Conservation (phyloP, 192 early-diverging fungal species). For the Chytriomyces sp. region DNA sequence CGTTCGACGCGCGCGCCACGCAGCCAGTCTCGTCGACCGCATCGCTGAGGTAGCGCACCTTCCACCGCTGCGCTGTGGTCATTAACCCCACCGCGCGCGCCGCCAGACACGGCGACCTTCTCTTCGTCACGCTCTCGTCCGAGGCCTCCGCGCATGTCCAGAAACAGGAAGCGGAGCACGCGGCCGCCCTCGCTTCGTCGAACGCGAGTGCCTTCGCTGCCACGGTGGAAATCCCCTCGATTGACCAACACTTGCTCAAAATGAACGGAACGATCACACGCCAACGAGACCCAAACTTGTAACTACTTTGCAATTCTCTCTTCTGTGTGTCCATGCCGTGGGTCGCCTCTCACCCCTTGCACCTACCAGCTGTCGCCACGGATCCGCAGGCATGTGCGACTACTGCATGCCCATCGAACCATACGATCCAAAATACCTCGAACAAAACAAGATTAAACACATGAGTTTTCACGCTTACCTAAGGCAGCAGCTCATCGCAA, state of each 20-base stretch:
- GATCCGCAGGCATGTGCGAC: constrained; percentile 84
- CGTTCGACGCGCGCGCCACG: constrained; percentile 12
- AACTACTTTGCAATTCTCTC: constrained; percentile 36
- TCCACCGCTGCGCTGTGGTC: neutral
- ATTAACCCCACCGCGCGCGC: neutral
- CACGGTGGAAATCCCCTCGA: constrained; percentile 62
- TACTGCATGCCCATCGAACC: constrained; percentile 94
- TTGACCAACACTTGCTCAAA: constrained; percentile 82
- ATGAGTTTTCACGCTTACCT: constrained; percentile 95
- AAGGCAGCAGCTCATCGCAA: constrained; percentile 66
- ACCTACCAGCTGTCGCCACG: constrained; percentile 73
- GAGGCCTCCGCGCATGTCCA: constrained; percentile 7
- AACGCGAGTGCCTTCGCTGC: neutral
- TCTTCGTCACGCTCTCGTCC: constrained; percentile 29
- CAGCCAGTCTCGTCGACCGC: neutral
- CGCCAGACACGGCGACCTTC: constrained; percentile 50
- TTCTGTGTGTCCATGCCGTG: constrained; percentile 15
- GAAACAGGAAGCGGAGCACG: constrained; percentile 20
- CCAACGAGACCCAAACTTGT: constrained; percentile 77
- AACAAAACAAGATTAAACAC: constrained; percentile 92
- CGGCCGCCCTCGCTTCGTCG: neutral
- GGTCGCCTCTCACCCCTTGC: neutral
- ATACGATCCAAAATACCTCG: constrained; percentile 84
- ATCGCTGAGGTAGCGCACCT: neutral
- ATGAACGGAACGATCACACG: constrained; percentile 83